These are phyloP conservation scores for Mortierella claussenii DNA, from an alignment of 192 early-diverging fungal genomes.

Conservation along the genomic window DNA sequence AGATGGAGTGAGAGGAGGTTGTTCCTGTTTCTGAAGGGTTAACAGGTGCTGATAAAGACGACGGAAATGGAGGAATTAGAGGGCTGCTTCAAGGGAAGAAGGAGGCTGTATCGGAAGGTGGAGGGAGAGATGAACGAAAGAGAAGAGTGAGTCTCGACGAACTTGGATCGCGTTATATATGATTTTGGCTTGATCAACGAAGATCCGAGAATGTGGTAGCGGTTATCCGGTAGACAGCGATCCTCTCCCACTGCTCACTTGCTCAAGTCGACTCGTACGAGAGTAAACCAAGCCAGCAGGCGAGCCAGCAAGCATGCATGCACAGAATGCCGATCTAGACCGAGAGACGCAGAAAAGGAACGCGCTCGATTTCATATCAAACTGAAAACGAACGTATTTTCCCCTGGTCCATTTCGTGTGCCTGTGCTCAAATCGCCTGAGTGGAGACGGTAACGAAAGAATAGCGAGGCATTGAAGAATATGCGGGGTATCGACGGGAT, in stretches of 20 bases:
- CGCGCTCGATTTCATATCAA: conserved; percentile 26
- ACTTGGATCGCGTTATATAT: neutral
- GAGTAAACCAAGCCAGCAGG: neutral
- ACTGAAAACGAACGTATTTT: conserved; percentile 11
- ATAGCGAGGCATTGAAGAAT: neutral
- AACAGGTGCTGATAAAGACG: neutral
- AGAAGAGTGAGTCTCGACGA: neutral
- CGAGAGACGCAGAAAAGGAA: conserved; percentile 20
- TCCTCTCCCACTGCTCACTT: neutral
- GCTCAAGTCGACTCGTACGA: no score
- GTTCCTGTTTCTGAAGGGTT: neutral
- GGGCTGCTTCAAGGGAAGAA: neutral
- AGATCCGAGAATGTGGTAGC: neutral
- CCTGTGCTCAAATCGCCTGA: neutral
- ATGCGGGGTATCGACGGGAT: neutral
- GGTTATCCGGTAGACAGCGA: neutral
- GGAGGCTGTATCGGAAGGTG: neutral
- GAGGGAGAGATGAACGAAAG: neutral
- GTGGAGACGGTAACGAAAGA: neutral
- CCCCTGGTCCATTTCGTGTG: conserved; percentile 5
- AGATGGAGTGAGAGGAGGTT: neutral
- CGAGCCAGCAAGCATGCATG: neutral
- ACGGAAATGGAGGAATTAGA: neutral
- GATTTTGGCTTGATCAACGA: neutral
- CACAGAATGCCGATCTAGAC: conserved; percentile 32